Conservation (phyloP, 1,139 yeast genomes). For the Diutina rugosa region DNA sequence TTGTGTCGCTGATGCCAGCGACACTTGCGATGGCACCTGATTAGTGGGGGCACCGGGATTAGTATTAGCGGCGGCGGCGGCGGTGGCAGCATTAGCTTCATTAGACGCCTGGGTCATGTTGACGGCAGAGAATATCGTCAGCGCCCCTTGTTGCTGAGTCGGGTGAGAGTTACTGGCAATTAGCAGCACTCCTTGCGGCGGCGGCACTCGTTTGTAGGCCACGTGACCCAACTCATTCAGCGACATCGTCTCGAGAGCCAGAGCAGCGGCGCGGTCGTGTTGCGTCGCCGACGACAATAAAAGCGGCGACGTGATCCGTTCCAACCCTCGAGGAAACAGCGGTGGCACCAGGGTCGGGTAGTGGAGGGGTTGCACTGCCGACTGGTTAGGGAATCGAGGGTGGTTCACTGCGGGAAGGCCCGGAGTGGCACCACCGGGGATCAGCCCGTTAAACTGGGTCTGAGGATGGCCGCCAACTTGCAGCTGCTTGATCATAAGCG, state of each 20-base stretch:
- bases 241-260: conserved; percentile 45
- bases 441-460: not conserved
- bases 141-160: not conserved
- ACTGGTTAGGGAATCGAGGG: not conserved
- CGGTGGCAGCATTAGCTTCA: not conserved
- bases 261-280: conserved; percentile 28
- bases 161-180: not conserved
- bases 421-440: not conserved
- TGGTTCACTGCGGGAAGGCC: not conserved
- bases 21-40: not conserved
- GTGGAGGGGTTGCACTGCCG: conserved; percentile 37
- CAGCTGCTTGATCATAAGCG: not conserved
- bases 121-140: not conserved
- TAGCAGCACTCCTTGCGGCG: not conserved
- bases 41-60: not conserved
- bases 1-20: not conserved
- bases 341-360: conserved; percentile 62
- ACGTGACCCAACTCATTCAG: conserved; percentile 33
- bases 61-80: too few species aligned
- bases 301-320: conserved; percentile 52
- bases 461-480: not conserved
- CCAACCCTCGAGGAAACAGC: conserved; percentile 54
- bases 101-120: not conserved
- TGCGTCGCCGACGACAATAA: conserved; percentile 35
- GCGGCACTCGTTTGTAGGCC: conserved; percentile 14